A percentile compares a stretch with the other conserved stretches of the same genome.
Conservation (phyloP, 2,329 filamentous ascomycete genomes). For the Ascochyta rabiei region DNA sequence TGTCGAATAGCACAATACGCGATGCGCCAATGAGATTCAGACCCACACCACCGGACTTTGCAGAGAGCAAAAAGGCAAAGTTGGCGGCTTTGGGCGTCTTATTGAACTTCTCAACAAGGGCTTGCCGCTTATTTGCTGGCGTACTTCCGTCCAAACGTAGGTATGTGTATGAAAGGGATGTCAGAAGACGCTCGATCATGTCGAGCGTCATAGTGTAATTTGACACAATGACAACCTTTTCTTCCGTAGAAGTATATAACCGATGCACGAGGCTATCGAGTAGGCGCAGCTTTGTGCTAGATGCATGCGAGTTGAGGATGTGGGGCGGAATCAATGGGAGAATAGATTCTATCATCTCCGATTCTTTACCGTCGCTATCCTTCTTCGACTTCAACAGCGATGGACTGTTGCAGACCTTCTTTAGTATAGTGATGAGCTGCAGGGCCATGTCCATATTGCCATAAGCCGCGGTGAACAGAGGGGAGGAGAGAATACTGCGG, state of each 20-base stretch:
- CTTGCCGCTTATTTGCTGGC: conserved; percentile 67
- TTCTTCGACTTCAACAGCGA: conserved; percentile 63
- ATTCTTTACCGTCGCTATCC: conserved; percentile 55
- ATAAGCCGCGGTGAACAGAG: conserved; percentile 66
- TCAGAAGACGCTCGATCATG: conserved; percentile 66
- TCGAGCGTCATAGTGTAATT: conserved; percentile 77
- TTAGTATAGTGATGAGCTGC: conserved; percentile 73
- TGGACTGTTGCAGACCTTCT: conserved; percentile 77
- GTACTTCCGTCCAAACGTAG: conserved; percentile 74
- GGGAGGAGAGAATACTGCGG: conserved; percentile 67
- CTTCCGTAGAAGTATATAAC: conserved; percentile 65
- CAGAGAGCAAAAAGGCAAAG: conserved; percentile 74
- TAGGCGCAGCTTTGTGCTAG: conserved; percentile 70
- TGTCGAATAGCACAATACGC: conserved; percentile 72
- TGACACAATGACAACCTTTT: conserved; percentile 77
- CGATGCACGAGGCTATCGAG: conserved; percentile 69
- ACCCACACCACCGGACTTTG: conserved; percentile 73
- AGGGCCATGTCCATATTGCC: conserved; percentile 67
- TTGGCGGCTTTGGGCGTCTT: conserved; percentile 59
- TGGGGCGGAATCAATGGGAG: conserved; percentile 62
- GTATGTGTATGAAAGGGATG: conserved; percentile 64
- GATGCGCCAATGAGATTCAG: conserved; percentile 75
- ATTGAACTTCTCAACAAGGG: conserved; percentile 74
- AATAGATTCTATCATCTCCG: conserved; percentile 50
- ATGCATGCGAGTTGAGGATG: conserved; percentile 61